Conservation (phyloP, 257 asterid species). For the Fraxinus americana region DNA sequence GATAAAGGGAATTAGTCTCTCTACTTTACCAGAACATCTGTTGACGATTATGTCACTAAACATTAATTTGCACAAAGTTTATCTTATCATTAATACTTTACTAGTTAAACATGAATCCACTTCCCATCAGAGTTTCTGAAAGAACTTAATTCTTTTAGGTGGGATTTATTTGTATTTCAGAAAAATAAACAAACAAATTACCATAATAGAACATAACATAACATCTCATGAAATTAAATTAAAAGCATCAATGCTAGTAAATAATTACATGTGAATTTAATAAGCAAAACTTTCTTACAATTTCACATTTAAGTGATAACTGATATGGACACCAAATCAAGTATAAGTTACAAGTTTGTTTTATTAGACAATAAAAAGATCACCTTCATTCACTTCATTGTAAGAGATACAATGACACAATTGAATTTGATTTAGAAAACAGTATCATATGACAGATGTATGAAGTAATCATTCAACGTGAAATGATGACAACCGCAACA, state of each 20-base stretch:
- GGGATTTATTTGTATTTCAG: not conserved
- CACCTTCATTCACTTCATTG: not conserved
- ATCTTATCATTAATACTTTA: not conserved
- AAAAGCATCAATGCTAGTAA: not conserved
- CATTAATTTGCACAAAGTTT: not conserved
- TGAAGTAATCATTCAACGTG: not conserved
- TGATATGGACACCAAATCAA: not conserved
- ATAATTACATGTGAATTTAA: not conserved
- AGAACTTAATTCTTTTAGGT: not conserved
- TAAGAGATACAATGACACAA: not conserved
- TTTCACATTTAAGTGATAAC: not conserved
- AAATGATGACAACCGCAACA: not conserved
- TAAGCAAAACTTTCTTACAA: not conserved
- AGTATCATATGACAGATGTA: not conserved
- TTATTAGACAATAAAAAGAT: not conserved
- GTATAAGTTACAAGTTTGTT: not conserved
- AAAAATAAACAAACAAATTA: not conserved
- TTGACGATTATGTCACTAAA: not conserved
- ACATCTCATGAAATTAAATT: not conserved
- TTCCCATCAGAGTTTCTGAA: not conserved
- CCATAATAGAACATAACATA: not conserved
- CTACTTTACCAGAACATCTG: not conserved
- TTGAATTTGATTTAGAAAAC: not conserved
- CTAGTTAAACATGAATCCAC: not conserved
- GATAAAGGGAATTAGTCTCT: not conserved